Base-by-base conservation (phyloP, 2,329 filamentous ascomycete species). In the Rasamsonia emersonii region DNA sequence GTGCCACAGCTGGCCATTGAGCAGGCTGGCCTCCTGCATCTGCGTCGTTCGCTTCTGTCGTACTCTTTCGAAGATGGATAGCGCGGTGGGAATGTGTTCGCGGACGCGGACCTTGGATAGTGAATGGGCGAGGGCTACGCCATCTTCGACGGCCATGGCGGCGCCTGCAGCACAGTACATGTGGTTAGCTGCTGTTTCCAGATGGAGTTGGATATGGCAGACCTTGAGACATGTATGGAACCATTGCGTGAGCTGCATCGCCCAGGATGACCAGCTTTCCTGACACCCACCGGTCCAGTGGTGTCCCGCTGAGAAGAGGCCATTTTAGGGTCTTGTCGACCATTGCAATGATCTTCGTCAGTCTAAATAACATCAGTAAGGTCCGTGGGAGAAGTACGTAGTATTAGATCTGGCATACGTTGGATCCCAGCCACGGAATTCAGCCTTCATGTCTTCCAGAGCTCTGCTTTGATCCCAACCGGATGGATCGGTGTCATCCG, bases 141-240 rank as follows among this genome's bases (percentile, higher is more conserved):
- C 79, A 32, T 84, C 79, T 47, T 84, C 79, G 1, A 84, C 62
- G 0, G 73, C 71, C 0, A 70, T 77, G 46, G 81, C 81, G 9
- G 79, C 79, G 0, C 79, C 78, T 51, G 77, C 79, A 0, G 73
- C 78, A 17, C 26, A 16, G 15, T 5, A 28, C 5, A 16, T 9
- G 16, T 9, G 17, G 9, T 6, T 32, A 23, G 5, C 39, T 37
- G 5, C 52, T 48, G 45, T 61, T 55, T 2, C 44, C 47, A 0
- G 50, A 41, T 26, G 44, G 44, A 16, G 45, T 49, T 42, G 21
- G 45, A 38, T 1, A 33, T 38, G 7, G 18, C 9, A 11, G 2
- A 10, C 11, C 30, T 38, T 33, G 30, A n/a, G 27, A 38, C 36
- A 76, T 61, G 41, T 75, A 73, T 3, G 74, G 75, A 2, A 79